Conservation (phyloP, 23 red algal species). For the Gracilaria vermiculophylla region DNA sequence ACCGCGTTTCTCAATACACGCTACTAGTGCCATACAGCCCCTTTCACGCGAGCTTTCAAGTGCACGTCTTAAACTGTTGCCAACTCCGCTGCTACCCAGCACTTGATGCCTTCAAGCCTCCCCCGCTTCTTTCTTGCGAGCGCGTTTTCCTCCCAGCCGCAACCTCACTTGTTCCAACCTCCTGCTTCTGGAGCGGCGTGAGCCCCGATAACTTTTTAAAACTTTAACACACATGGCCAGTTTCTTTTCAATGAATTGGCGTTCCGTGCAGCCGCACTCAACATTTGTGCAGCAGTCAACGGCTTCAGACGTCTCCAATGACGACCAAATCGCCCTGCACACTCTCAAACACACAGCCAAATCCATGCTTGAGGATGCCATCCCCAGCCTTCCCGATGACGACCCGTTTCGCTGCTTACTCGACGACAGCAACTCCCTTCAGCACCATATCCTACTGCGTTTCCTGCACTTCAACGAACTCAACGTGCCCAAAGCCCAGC, state of each 20-base stretch:
- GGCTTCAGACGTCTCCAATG: not conserved
- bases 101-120: not conserved
- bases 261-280: not conserved
- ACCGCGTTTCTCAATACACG: too few species aligned
- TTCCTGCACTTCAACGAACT: conserved; percentile 40
- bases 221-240: not conserved
- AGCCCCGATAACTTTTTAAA: too few species aligned
- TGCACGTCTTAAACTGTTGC: too few species aligned
- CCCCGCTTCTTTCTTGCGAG: not conserved
- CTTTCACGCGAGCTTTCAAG: too few species aligned
- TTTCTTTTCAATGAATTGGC: not conserved
- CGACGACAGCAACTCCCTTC: not conserved
- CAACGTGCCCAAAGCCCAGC: not conserved
- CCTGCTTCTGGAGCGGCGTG: too few species aligned
- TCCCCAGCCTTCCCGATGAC: not conserved
- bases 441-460: conserved; percentile 35
- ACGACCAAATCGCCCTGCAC: not conserved
- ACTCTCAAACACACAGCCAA: not conserved
- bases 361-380: not conserved
- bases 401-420: conserved; percentile 17
- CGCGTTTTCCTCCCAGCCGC: not conserved
- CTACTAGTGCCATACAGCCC: too few species aligned
- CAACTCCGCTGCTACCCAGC: too few species aligned
- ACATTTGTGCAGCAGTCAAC: not conserved
- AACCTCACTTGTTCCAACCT: not conserved